These are phyloP conservation scores for Comarum palustre DNA, from an alignment of 306 rosid species.

Conservation along the genomic window DNA sequence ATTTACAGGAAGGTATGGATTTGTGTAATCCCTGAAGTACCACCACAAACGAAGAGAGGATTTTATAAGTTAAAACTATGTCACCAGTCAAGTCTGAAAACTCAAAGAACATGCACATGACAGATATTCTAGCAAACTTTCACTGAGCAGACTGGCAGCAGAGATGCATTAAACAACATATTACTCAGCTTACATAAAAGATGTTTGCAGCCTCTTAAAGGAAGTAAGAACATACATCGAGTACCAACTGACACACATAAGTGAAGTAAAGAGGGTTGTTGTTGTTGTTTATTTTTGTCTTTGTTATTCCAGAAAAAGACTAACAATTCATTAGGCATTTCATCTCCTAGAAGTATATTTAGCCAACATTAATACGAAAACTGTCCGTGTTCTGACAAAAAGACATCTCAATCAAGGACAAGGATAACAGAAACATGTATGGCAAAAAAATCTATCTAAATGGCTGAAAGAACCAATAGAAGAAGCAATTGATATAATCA, in stretches of 20 bases:
- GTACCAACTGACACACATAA: neutral
- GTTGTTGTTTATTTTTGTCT: neutral
- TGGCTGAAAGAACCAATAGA: neutral
- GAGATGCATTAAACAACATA: neutral
- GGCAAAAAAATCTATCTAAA: neutral
- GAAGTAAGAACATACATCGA: neutral
- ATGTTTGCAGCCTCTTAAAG: neutral
- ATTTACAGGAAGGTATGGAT: slow-evolving; percentile 93
- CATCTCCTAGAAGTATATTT: neutral
- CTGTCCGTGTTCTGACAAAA: neutral
- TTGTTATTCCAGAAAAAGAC: neutral
- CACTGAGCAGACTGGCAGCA: neutral
- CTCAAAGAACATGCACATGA: neutral
- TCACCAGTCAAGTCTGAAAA: neutral
- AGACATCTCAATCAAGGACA: neutral
- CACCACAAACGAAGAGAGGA: slow-evolving; percentile 13
- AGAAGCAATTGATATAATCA: slow-evolving; percentile 7
- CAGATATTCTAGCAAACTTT: neutral
- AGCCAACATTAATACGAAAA: neutral
- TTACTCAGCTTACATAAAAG: neutral
- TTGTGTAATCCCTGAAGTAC: slow-evolving; percentile 77
- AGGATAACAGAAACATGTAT: neutral
- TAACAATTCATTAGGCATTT: neutral
- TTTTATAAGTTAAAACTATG: neutral
- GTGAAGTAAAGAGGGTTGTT: neutral